Evolutionary conservation across 768 basidiomycete species (phyloP), one percentile per base, ranked within the genome.

Genomic region (Rhodotorula kratochvilovae): DNA sequence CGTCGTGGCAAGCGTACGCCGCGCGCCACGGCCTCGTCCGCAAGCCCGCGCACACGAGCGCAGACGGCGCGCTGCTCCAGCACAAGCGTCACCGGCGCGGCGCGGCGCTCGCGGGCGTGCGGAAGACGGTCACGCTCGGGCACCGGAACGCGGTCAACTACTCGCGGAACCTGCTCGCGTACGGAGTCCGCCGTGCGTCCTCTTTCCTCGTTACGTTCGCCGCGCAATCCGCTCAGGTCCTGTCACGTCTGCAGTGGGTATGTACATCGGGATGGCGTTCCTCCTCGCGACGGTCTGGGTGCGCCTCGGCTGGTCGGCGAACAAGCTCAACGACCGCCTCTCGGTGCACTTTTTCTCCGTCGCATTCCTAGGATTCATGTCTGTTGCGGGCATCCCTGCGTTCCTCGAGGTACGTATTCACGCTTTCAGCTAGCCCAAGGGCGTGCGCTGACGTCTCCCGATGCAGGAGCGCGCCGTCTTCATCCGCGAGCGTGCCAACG

Each of bases 351-450:
- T 87, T 77, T 87, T 83, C 78, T 83, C 83, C 56, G 85, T 85
- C 29, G 86, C 86, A 3, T 75, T 77, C 66, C 66, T 77, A 21
- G 66, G 67, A 6, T 77, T 77, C 68, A 58, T 54, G 68, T 54
- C 50, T 4, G 86, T 87, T 7, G 86, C 86, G 33, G 86, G 86
- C 29, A 86, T 87, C 51, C 87, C 86, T 0, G 77, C 83, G 36
- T 86, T 85, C 78, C 81, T 87, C 31, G 86, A 87, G 75, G 70
- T 57, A 35, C 31, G 56, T 57, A 23, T 15, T 35, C 23, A 16
- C 19, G 4, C 8, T 23, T 21, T 39, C 23, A 35, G 35, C 54
- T 21, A 2, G 3, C 25, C 21, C 1, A 21, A 1, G 2, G 11
- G 53, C 42, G 19, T 23, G 25, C 17, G 23, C 48, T 35, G 35